phyloP scores from a whole-genome alignment of 495 filamentous ascomycete genomes.

The Hypoxylon fuscum region DNA sequence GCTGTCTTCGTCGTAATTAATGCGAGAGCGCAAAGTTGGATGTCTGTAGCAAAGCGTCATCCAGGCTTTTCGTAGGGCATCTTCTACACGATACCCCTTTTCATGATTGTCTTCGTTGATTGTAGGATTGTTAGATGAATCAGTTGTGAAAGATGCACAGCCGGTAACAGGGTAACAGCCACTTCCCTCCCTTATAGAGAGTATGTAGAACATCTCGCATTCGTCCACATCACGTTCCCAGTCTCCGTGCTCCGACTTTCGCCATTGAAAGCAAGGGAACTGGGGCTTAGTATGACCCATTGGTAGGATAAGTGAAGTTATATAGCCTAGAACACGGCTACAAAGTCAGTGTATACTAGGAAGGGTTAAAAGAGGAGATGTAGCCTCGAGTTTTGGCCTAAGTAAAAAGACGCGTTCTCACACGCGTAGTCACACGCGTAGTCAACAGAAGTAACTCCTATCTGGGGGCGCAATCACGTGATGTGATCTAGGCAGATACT shows the following conservation, averaged over 20 bases:
- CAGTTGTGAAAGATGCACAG: slow-evolving; percentile 53
- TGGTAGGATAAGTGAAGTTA: too few species aligned
- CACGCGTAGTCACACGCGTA: too few species aligned
- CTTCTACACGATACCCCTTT: slow-evolving; percentile 22
- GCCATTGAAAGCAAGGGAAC: slow-evolving; percentile 33
- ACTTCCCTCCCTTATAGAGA: slow-evolving; percentile 38
- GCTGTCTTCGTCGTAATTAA: slow-evolving; percentile 39
- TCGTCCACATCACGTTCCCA: slow-evolving; percentile 59
- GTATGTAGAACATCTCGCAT: slow-evolving; percentile 53
- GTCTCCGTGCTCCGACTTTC: slow-evolving; percentile 24
- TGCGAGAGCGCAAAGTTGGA: slow-evolving; percentile 54
- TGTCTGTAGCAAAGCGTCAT: slow-evolving; percentile 50
- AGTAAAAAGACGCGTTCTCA: too few species aligned
- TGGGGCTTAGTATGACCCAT: slow-evolving; percentile 6
- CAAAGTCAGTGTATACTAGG: too few species aligned
- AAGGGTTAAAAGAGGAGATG: too few species aligned
- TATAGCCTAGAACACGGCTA: too few species aligned
- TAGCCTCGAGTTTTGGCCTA: too few species aligned
- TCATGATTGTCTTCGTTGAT: slow-evolving; percentile 5
- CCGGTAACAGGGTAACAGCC: slow-evolving; percentile 49
- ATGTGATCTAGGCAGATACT: too few species aligned
- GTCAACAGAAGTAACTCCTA: too few species aligned
- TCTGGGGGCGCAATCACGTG: too few species aligned
- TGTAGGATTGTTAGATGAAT: slow-evolving; percentile 40
- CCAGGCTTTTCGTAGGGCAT: slow-evolving; percentile 53